Percentiles rank a stretch among this genome's conserved stretches.
Conservation (phyloP, 306 rosid genomes). For the Sindora glabra region DNA sequence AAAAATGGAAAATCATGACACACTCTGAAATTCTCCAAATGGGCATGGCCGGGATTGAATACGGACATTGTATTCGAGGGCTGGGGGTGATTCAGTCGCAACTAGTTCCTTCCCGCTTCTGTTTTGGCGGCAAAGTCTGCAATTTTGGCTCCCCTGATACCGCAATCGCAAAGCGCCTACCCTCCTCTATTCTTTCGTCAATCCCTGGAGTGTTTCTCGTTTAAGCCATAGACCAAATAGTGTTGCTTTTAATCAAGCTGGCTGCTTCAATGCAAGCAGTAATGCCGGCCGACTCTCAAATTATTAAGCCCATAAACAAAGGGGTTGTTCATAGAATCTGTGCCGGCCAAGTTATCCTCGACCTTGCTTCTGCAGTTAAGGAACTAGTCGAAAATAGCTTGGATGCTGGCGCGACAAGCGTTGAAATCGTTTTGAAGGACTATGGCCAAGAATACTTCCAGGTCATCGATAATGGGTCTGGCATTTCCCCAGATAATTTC, state of each 20-base stretch:
- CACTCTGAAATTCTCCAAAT: no score
- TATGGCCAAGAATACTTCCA: conserved; percentile 76
- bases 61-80: no score
- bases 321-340: conserved; percentile 71
- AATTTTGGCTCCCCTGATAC: background rate
- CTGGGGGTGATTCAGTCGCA: background rate
- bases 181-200: background rate
- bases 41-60: no score
- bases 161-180: no score
- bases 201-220: background rate
- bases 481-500: conserved; percentile 77
- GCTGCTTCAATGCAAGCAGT: conserved; percentile 34
- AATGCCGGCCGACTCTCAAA: conserved; percentile 31
- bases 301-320: conserved; percentile 60
- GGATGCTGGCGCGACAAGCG: conserved; percentile 80
- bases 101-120: conserved; percentile 9
- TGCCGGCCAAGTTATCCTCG: conserved; percentile 87
- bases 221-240: background rate
- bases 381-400: conserved; percentile 94
- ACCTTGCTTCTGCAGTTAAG: conserved; percentile 95
- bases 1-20: no score
- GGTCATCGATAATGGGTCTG: conserved; percentile 82
- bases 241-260: background rate
- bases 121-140: conserved; percentile 57
- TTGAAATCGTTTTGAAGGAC: conserved; percentile 67